Percentiles rank a stretch among this genome's conserved stretches.
phyloP scores from a whole-genome alignment of 2,329 filamentous ascomycete species.

The Trichoderma sp. region DNA sequence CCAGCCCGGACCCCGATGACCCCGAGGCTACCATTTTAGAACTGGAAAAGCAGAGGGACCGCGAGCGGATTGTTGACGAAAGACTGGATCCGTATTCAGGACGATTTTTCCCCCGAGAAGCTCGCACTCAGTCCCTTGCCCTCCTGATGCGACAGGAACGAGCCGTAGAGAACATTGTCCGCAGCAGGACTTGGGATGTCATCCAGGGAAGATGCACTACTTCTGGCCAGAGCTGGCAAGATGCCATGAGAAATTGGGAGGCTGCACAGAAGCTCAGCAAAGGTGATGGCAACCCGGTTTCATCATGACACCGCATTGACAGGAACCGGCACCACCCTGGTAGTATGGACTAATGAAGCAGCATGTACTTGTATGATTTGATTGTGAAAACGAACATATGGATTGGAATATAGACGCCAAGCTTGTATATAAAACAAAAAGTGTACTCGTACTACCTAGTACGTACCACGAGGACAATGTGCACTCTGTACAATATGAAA shows the following conservation, averaged over 20 bases:
- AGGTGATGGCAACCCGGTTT: not conserved
- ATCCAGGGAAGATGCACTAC: constrained; percentile 72
- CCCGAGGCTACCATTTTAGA: constrained; percentile 70
- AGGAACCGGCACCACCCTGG: not conserved
- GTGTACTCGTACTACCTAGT: not conserved
- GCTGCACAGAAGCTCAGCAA: constrained; percentile 30
- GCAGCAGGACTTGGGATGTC: constrained; percentile 77
- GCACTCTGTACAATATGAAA: not conserved
- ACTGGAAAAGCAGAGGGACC: constrained; percentile 66
- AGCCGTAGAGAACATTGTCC: constrained; percentile 74
- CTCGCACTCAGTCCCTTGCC: constrained; percentile 77
- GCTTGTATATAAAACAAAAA: not conserved
- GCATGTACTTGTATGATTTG: not conserved
- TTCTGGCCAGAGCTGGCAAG: constrained; percentile 57
- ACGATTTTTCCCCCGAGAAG: constrained; percentile 75
- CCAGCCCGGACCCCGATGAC: constrained; percentile 82
- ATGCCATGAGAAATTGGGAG: constrained; percentile 63
- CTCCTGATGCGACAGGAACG: constrained; percentile 71
- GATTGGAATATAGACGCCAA: not conserved
- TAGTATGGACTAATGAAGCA: not conserved
- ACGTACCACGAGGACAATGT: not conserved
- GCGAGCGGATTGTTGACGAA: constrained; percentile 78
- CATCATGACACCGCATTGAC: not conserved
- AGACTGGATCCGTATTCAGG: constrained; percentile 87
- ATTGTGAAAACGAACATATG: not conserved